Percentiles rank a stretch among this genome's conserved stretches.
Conservation (phyloP, 495 filamentous ascomycete species). For the Usnea hakonensis region DNA sequence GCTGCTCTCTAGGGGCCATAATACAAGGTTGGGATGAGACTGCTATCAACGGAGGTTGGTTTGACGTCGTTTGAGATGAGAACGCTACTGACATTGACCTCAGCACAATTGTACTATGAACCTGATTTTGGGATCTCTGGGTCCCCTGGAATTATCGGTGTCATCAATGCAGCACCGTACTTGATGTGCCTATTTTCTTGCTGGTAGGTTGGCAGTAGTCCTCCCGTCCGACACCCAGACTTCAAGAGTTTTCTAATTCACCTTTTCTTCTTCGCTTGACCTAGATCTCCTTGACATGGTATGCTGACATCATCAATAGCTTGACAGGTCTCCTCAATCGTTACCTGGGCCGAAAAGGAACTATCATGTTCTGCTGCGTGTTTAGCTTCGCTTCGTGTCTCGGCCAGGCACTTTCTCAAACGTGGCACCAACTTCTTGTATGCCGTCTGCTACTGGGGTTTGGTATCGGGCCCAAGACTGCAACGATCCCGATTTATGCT, state of each 20-base stretch:
- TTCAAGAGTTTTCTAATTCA: no score
- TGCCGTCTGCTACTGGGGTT: background rate
- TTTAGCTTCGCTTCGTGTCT: background rate
- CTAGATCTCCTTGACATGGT: no score
- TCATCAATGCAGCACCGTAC: background rate
- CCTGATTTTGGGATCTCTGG: background rate
- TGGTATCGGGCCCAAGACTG: background rate
- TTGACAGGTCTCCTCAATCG: background rate
- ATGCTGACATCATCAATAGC: background rate
- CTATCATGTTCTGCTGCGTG: background rate
- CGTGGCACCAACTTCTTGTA: background rate
- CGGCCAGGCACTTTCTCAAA: background rate
- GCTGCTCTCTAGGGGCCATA: background rate
- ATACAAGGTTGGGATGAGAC: background rate
- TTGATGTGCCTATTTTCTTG: background rate
- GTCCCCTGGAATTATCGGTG: background rate
- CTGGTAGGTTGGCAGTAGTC: background rate
- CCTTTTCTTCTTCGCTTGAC: no score
- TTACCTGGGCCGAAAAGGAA: background rate
- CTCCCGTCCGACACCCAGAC: no score
- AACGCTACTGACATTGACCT: background rate
- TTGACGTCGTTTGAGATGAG: no score
- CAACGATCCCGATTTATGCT: background rate
- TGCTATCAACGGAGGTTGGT: background rate
- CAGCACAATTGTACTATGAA: background rate